A percentile compares a stretch with the other conserved stretches of the same genome.
phyloP scores from a whole-genome alignment of 176 grass and related monocot genomes.

The Pontederia paniculata region DNA sequence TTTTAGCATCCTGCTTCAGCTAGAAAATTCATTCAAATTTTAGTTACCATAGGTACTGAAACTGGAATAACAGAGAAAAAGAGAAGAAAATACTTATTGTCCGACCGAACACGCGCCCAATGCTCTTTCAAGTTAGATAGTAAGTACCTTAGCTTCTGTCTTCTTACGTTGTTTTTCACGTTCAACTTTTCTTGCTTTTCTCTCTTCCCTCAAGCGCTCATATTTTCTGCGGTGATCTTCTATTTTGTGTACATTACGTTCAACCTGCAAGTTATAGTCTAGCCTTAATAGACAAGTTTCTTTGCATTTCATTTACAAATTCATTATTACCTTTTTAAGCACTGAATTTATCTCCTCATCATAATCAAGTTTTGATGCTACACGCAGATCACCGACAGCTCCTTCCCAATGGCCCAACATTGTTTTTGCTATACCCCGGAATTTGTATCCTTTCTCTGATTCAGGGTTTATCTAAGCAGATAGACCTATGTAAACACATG shows the following conservation, averaged over 20 bases:
- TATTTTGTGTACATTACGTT: conserved; percentile 61
- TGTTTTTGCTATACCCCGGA: conserved; percentile 53
- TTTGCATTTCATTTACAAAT: background rate
- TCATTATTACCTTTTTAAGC: conserved; percentile 49
- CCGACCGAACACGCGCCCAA: no score
- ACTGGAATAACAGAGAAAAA: no score
- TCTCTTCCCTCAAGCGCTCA: conserved; percentile 50
- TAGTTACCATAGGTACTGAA: no score
- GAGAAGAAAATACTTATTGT: background rate
- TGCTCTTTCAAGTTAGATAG: conserved; percentile 1
- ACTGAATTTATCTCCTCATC: conserved; percentile 54
- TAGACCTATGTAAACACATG: background rate
- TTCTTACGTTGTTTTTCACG: conserved; percentile 29
- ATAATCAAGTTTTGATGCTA: conserved; percentile 61
- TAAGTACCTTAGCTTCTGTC: conserved; percentile 39
- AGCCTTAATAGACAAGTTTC: conserved; percentile 9
- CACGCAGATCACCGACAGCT: conserved; percentile 45
- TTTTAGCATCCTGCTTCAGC: conserved; percentile 10
- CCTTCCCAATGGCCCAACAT: conserved; percentile 62
- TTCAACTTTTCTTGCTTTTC: conserved; percentile 41
- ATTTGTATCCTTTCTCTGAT: conserved; percentile 74
- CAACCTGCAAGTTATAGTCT: conserved; percentile 34
- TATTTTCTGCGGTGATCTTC: conserved; percentile 56
- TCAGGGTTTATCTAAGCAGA: conserved; percentile 52
- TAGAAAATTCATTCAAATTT: background rate